Conservation (phyloP, 2,329 filamentous ascomycete genomes). For the Neurospora sp. region DNA sequence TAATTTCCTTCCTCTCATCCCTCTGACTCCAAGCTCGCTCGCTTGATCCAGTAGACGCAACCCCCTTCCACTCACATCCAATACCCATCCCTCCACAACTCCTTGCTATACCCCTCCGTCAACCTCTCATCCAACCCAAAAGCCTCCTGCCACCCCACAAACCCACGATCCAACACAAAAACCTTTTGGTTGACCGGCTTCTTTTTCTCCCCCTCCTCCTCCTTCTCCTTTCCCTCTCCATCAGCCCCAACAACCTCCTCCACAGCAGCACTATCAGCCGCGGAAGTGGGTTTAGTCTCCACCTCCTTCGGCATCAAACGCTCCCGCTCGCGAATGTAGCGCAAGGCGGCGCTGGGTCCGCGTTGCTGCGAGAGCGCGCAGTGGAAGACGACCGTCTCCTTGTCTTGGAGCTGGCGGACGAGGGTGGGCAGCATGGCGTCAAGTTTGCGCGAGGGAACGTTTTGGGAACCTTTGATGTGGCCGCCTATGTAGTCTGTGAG, state of each 20-base stretch:
- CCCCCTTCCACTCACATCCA: constrained; percentile 17
- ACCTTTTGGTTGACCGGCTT: constrained; percentile 52
- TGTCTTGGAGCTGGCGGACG: constrained; percentile 65
- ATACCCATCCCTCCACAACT: constrained; percentile 65
- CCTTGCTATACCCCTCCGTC: constrained; percentile 76
- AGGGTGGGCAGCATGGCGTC: constrained; percentile 74
- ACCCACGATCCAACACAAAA: constrained; percentile 74
- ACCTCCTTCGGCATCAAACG: constrained; percentile 26
- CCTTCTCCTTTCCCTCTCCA: constrained; percentile 18
- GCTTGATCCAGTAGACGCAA: neutral
- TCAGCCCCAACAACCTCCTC: constrained; percentile 14
- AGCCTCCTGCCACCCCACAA: constrained; percentile 79
- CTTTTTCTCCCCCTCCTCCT: neutral
- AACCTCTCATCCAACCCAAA: constrained; percentile 69
- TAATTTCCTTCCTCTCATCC: neutral
- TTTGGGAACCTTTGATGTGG: constrained; percentile 69
- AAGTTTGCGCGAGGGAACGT: constrained; percentile 65
- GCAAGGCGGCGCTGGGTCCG: constrained; percentile 73
- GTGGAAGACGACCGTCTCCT: constrained; percentile 85
- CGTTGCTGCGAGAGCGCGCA: constrained; percentile 87
- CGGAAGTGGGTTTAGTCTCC: constrained; percentile 12
- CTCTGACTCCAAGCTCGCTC: neutral
- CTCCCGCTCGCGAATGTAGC: constrained; percentile 65
- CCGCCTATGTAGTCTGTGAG: constrained; percentile 74
- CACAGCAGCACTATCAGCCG: constrained; percentile 1